Base-by-base conservation (phyloP, 257 asterid species). In the Schizonepeta tenuifolia region DNA sequence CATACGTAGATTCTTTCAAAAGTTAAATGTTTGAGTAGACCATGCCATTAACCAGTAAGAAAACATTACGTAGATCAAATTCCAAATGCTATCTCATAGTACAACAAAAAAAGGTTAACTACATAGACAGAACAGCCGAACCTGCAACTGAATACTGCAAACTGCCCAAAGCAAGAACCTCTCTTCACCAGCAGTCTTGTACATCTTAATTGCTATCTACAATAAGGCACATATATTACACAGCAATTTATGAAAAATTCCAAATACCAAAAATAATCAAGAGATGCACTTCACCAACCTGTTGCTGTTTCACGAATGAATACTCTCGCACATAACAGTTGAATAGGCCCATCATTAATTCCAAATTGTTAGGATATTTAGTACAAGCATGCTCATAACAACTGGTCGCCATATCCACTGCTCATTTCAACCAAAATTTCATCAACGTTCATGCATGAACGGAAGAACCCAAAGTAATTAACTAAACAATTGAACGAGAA, bases 101-200 rank as follows among this genome's bases (percentile, higher is more conserved):
- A 43, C 14, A 53, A 36, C 41, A 38, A 41, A 67, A 69, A 28
- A 13, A 58, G 53, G 65, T 50, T 71, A 59, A 75, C 38, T 17
- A 68, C 21, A 74, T n/a, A 78, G 44, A 67, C 43, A 26, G 49
- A 44, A 59, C 17, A 80, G 75, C 40, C 79, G 49, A 81, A 92
- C 99, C 97, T 95, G 99, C 82, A 95, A 84, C 78, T 88, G 98
- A 79, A 92, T 90, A 86, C 99, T 92, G 90, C 98, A 92, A 81
- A 90, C 97, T 3, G 98, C 97, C 99, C 99, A 95, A 2, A 90
- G 96, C 80, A 92, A 81, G 85, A 90, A 95, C 86, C 96, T 84
- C 80, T 95, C 99, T 84, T 92, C 97, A 59, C 91, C 88, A 69
- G 77, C 86, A 83, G 82, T 77, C 87, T 92, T 95, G 87, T 95